A percentile compares a stretch with the other conserved stretches of the same genome.
Conservation (phyloP, 2,329 filamentous ascomycete species). For the Alternaria sp. region DNA sequence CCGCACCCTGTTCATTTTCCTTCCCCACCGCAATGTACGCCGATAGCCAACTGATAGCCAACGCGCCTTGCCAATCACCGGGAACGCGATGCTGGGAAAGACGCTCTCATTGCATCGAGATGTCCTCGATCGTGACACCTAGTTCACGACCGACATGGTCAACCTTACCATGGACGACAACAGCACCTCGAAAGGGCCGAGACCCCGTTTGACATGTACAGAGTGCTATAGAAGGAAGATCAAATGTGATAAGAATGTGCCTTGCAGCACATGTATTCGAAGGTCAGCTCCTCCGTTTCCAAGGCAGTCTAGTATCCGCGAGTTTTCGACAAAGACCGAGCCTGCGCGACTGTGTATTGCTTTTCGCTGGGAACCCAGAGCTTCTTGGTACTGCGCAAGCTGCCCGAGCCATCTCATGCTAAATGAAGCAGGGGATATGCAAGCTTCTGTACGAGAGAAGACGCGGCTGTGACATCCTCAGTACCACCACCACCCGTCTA, state of each 20-base stretch:
- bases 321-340: neutral
- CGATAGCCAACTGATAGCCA: neutral
- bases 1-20: conserved; percentile 1
- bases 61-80: neutral
- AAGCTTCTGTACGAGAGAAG: conserved; percentile 21
- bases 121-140: neutral
- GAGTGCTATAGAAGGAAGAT: conserved; percentile 44
- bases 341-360: neutral
- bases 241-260: conserved; percentile 52
- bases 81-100: neutral
- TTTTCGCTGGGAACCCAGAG: neutral
- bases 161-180: conserved; percentile 11
- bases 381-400: neutral
- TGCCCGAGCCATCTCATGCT: neutral
- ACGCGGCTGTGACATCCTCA: neutral
- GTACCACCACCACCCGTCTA: neutral
- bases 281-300: conserved; percentile 23
- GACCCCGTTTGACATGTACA: conserved; percentile 34
- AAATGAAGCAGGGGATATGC: conserved; percentile 14
- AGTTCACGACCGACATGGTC: neutral
- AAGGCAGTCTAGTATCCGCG: neutral
- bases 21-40: neutral
- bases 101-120: neutral
- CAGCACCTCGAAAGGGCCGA: conserved; percentile 14
- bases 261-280: conserved; percentile 50